Evolutionary conservation across 2,329 filamentous ascomycete genomes (phyloP), one percentile per base, ranked within the genome.

Genomic region (Nothomitra cinnamomea): DNA sequence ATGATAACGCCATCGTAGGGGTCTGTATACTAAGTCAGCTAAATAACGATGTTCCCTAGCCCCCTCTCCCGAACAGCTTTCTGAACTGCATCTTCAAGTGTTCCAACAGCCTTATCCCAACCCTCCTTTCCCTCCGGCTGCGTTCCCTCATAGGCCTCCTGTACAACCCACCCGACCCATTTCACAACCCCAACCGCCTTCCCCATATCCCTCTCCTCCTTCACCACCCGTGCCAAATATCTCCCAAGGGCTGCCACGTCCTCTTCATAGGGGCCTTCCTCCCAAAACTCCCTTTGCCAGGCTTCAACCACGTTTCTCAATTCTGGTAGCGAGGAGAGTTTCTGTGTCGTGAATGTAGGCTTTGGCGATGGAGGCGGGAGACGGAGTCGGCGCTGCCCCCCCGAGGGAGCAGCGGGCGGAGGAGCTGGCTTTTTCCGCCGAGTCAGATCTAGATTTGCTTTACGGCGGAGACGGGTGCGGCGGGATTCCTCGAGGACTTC

Each of bases 401-500:
- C 60, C 17, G 57, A 52, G 2, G 60, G 57, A n/a, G 55, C 58
- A 19, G 53, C 54, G n/a, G 32, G 25, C 51, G 56, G 58, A 28
- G 24, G 55, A 15, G 32, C 53, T 32, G n/a, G 52, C 21, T 49
- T n/a, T 45, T 42, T 12, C 42, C 17, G 21, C 3, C 41, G 47
- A 51, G 15, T 50, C 17, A 75, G 56, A 51, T 69, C 70, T n/a
- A 80, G 65, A 0, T 71, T 73, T 1, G 75, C 70, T 17, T 69
- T 72, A 38, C 79, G 75, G 10, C 79, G 78, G 19, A 83, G 70
- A n/a, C 74, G 78, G 19, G 69, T 66, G 19, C 76, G 76, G 35
- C 74, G 75, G 61, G 89, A 82, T 60, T 94, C 85, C 19, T 79
- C 80, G 1, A 95, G 66, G 5, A 96, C 75, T 66, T 96, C 89